Conservation (phyloP, 164 flowering plant species). For the Echeveria elegans region DNA sequence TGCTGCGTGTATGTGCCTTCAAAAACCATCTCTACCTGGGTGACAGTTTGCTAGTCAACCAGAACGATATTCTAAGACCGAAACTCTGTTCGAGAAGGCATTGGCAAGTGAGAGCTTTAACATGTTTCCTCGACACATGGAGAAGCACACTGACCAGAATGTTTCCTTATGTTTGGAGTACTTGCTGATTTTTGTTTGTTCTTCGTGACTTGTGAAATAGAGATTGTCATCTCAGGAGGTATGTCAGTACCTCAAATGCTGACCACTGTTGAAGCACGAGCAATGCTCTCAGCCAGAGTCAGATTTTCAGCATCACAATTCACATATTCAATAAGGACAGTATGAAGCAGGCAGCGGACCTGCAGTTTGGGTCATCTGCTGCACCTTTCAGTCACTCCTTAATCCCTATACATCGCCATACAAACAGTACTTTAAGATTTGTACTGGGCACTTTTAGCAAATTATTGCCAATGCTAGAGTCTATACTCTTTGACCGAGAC, state of each 20-base stretch:
- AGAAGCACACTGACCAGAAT: too few species aligned
- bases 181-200: not conserved
- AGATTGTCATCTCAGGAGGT: slow-evolving; percentile 32
- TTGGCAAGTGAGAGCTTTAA: slow-evolving; percentile 11
- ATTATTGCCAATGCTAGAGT: too few species aligned
- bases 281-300: slow-evolving; percentile 15
- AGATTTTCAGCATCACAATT: slow-evolving; percentile 11
- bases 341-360: too few species aligned
- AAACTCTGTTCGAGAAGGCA: slow-evolving; percentile 24
- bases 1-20: slow-evolving; percentile 20
- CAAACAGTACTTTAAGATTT: too few species aligned
- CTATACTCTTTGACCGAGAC: too few species aligned
- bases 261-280: slow-evolving; percentile 21
- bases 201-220: slow-evolving; percentile 12
- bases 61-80: slow-evolving; percentile 20
- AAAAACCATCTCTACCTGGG: slow-evolving; percentile 23
- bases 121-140: not conserved
- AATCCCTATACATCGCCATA: too few species aligned
- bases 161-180: not conserved
- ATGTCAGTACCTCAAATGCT: slow-evolving; percentile 26
- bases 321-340: not conserved
- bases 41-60: slow-evolving; percentile 18
- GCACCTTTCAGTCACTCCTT: too few species aligned
- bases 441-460: too few species aligned
- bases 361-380: too few species aligned